These are phyloP conservation scores for Diplodia mutila DNA, from an alignment of 2,329 filamentous ascomycete species.

Conservation along the genomic window DNA sequence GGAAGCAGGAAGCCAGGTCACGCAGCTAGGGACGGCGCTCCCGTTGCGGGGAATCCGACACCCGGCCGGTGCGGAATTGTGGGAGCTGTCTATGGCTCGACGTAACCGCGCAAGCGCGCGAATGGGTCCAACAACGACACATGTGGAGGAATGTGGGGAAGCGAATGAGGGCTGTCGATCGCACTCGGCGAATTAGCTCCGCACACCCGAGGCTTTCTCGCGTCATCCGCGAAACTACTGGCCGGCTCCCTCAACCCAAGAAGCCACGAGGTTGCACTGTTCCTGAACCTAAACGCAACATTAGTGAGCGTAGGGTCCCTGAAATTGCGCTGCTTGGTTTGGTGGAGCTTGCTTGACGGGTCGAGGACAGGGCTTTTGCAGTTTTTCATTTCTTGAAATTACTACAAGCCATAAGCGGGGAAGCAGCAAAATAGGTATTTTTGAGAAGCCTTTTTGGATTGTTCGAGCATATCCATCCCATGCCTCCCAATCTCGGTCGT, in stretches of 20 bases:
- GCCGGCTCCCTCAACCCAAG: neutral
- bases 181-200: constrained; percentile 4
- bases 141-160: constrained; percentile 35
- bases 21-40: neutral
- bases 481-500: constrained; percentile 26
- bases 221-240: constrained; percentile 1
- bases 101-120: constrained; percentile 4
- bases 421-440: constrained; percentile 27
- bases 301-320: neutral
- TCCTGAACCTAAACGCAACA: constrained; percentile 10
- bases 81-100: neutral
- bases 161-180: constrained; percentile 33
- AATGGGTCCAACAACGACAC: constrained; percentile 11
- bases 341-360: neutral
- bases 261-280: constrained; percentile 16
- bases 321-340: neutral
- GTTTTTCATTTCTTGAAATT: constrained; percentile 23
- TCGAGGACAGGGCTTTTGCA: constrained; percentile 14
- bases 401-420: constrained; percentile 26
- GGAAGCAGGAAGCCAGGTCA: neutral
- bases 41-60: constrained; percentile 2
- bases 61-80: neutral
- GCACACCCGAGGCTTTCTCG: constrained; percentile 6
- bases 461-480: constrained; percentile 25
- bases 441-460: constrained; percentile 27